Conservation (phyloP, 2,329 filamentous ascomycete species). For the Aspergillus novoparasiticus region DNA sequence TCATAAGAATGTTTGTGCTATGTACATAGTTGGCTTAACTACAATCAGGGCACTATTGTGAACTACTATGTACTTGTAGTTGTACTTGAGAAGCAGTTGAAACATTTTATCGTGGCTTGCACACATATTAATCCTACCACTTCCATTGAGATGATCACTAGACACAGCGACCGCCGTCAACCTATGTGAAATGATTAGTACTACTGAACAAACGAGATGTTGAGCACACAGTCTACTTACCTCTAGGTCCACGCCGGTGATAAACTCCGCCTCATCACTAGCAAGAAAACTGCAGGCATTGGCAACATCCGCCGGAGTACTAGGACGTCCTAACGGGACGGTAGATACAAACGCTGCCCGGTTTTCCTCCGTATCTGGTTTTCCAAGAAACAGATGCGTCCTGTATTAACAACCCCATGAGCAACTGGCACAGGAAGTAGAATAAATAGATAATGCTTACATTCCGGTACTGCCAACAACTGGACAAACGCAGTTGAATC, state of each 20-base stretch:
- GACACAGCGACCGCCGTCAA: constrained; percentile 26
- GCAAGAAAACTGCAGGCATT: constrained; percentile 69
- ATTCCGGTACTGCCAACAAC: constrained; percentile 27
- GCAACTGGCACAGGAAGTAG: not conserved
- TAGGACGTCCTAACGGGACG: constrained; percentile 39
- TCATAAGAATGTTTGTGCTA: not conserved
- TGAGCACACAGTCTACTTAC: constrained; percentile 36
- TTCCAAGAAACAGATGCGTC: constrained; percentile 59
- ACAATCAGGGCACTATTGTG: not conserved
- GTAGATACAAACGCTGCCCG: constrained; percentile 38
- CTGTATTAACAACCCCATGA: constrained; percentile 41
- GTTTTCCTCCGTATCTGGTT: constrained; percentile 42
- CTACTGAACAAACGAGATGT: not conserved
- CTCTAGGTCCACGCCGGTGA: constrained; percentile 68
- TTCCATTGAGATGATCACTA: not conserved
- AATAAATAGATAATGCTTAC: constrained; percentile 12
- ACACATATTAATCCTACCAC: not conserved
- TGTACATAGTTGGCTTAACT: not conserved
- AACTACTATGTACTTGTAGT: not conserved
- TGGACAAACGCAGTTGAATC: constrained; percentile 31
- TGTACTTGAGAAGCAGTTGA: not conserved
- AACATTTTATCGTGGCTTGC: not conserved
- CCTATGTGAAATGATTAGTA: constrained; percentile 7
- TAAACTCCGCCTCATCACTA: constrained; percentile 68
- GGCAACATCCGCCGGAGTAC: constrained; percentile 59